phyloP scores from a whole-genome alignment of 2,329 filamentous ascomycete genomes.

The Fusarium liriodendri region DNA sequence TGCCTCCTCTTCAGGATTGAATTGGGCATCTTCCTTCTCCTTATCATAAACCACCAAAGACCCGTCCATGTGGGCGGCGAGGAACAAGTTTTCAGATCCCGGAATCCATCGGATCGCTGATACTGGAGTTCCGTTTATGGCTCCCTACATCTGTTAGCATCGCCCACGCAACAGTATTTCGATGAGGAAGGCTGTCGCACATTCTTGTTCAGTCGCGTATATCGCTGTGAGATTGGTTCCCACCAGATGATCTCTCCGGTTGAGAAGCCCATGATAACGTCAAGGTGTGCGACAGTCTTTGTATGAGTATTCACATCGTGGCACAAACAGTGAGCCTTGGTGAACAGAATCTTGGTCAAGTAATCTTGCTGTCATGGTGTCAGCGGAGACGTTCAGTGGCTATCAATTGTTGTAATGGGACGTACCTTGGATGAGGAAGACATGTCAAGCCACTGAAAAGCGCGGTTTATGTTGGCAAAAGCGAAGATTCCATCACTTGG shows the following conservation, averaged over 20 bases:
- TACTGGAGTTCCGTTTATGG: constrained; percentile 87
- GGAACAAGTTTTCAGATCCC: constrained; percentile 90
- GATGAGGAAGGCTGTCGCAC: constrained; percentile 55
- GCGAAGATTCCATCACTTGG: constrained; percentile 84
- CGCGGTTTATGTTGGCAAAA: constrained; percentile 95
- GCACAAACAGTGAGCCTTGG: constrained; percentile 93
- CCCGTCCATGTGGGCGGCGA: constrained; percentile 93
- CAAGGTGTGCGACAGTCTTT: constrained; percentile 82
- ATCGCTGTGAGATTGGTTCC: constrained; percentile 95
- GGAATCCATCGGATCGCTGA: constrained; percentile 94
- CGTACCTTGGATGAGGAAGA: constrained; percentile 76
- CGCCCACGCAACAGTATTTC: neutral
- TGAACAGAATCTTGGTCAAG: constrained; percentile 95
- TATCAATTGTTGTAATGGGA: neutral
- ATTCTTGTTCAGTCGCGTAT: constrained; percentile 96
- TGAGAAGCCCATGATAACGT: constrained; percentile 95
- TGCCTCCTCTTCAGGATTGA: constrained; percentile 75
- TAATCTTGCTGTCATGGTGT: constrained; percentile 77
- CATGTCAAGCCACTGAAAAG: constrained; percentile 95
- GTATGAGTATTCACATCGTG: constrained; percentile 91
- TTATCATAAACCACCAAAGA: constrained; percentile 95
- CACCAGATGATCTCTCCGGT: constrained; percentile 99
- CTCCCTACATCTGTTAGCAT: constrained; percentile 65
- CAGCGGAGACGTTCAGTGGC: constrained; percentile 26
- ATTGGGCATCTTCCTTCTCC: constrained; percentile 89